Evolutionary conservation across 2,329 filamentous ascomycete genomes (phyloP).

Genomic region (Lasiodiplodia sp.): DNA sequence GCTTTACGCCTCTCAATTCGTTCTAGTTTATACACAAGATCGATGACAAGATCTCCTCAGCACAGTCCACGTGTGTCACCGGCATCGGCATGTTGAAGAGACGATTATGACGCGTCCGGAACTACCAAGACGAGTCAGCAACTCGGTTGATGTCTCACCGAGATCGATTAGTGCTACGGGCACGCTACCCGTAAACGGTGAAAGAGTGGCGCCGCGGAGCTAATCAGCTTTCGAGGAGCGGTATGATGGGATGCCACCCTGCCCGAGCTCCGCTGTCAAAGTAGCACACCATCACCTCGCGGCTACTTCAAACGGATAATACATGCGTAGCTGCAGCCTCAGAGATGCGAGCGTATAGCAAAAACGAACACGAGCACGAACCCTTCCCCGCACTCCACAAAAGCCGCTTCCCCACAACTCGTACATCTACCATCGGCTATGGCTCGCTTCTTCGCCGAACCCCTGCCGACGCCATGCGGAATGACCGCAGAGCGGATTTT

Average conservation of each 20-base stretch:
- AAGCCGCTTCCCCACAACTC: constrained; percentile 5
- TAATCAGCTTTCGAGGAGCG: background rate
- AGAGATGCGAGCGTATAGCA: background rate
- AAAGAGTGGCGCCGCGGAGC: background rate
- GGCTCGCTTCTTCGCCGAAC: constrained; percentile 2
- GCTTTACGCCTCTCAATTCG: too few relatives aligned
- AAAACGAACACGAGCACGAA: background rate
- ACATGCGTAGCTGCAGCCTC: background rate
- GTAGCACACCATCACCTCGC: background rate
- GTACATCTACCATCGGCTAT: background rate
- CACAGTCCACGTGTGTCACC: background rate
- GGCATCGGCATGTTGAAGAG: background rate
- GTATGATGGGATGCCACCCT: background rate
- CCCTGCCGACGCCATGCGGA: background rate
- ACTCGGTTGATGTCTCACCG: constrained; percentile 16
- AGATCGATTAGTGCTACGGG: background rate
- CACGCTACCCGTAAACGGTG: constrained; percentile 6
- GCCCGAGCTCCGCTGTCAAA: background rate
- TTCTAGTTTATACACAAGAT: too few relatives aligned
- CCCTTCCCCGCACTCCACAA: constrained; percentile 1
- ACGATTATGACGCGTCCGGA: background rate
- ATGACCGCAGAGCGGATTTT: background rate
- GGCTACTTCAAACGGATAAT: background rate
- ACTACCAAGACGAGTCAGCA: constrained; percentile 8
- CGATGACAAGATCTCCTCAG: too few relatives aligned